Evolutionary conservation across 768 basidiomycete genomes (phyloP), one percentile per base, ranked within the genome.

Genomic region (Termitomyces eurrhizus): DNA sequence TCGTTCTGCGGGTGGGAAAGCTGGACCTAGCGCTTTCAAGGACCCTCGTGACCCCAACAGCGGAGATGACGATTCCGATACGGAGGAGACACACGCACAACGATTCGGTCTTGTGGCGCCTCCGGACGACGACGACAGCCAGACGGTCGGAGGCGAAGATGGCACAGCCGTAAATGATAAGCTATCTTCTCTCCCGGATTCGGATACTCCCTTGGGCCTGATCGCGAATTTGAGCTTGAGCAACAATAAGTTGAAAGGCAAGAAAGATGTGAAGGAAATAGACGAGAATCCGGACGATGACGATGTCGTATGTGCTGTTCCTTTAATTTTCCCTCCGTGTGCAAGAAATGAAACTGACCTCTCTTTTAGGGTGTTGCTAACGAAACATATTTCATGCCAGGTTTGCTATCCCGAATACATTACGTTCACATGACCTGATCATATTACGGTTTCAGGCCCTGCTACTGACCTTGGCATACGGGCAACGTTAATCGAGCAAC

Each of bases 371-470:
- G 92, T 24, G 86, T 92, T 24, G 92, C 92, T 36, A 92, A 89
- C 70, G 87, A 84, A 68, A 83, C 80, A 53, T 93, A 87, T 67
- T 93, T 92, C 75, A 79, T 83, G 80, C 91, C 91, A 52, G 90
- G 90, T 87, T 42, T 49, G 51, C 66, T 56, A 46, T 29, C 33
- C 26, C 48, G 7, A 50, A 48, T 21, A 5, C 29, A 11, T 44
- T n/a, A 9, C 21, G 21, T 24, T 37, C 16, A 24, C 18, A 44
- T 32, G 36, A 49, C 18, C 24, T 21, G 18, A 36, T 63, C 16
- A n/a, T 44, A 24, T 36, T 37, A 13, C 44, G 7, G 9, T 52
- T 57, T 4, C 37, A 87, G 88, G 89, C 9, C 90, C 90, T 21
- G 86, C 90, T 0, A 86, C 83, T 52, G 83, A 92, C 68, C 82